These are phyloP conservation scores for Kwoniella sp. DNA, from an alignment of 768 basidiomycete species.

Conservation along the genomic window DNA sequence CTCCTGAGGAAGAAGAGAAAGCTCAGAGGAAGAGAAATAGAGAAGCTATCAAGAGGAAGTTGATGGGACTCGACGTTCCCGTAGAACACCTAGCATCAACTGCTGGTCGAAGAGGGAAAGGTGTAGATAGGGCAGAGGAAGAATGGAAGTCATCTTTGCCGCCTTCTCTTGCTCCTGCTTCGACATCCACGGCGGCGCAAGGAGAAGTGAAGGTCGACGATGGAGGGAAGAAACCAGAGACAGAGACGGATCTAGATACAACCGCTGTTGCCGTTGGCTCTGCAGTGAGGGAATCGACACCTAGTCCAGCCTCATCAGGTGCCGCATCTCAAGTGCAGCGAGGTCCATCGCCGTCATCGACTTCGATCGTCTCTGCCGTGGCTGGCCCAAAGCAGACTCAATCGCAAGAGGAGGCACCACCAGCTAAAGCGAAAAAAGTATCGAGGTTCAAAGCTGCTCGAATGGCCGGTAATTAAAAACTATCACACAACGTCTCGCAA, in stretches of 20 bases:
- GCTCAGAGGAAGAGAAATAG: slow-evolving; percentile 18
- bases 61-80: slow-evolving; percentile 24
- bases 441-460: slow-evolving; percentile 45
- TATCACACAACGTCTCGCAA: too few species aligned
- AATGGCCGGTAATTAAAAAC: slow-evolving; percentile 20
- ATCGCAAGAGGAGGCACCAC: not conserved
- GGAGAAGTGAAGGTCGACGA: not conserved
- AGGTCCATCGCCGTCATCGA: too few species aligned
- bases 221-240: not conserved
- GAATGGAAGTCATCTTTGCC: slow-evolving; percentile 20
- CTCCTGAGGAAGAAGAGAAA: not conserved
- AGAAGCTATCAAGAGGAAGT: slow-evolving; percentile 28
- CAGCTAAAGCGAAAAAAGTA: slow-evolving; percentile 35
- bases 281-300: too few species aligned
- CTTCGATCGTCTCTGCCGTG: too few species aligned
- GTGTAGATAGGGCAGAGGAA: not conserved
- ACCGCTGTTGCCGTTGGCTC: too few species aligned
- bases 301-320: too few species aligned
- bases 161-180: not conserved
- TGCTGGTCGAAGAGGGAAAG: not conserved
- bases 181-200: not conserved
- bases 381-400: not conserved
- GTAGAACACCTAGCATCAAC: not conserved
- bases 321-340: too few species aligned
- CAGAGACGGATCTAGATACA: too few species aligned